Evolutionary conservation across 306 rosid species (phyloP), one percentile per base, ranked within the genome.

Genomic region (Gleditsia sinensis): DNA sequence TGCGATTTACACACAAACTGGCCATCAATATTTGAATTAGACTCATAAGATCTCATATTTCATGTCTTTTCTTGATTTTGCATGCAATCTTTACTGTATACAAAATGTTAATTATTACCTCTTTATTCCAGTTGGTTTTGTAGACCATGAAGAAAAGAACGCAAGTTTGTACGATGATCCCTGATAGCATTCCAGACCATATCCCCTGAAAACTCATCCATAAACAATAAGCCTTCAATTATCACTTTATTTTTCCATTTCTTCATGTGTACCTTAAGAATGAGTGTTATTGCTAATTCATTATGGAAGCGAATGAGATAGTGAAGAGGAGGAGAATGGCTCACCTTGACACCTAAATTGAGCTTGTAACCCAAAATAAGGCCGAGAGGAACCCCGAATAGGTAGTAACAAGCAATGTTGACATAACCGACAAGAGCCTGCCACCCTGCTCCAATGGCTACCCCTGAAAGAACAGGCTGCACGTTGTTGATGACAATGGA

Each of bases 391-490:
- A 91, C 43, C 14, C 98, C 98, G 68, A 93, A 56, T 0, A 83
- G 9, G 62, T 93, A 93, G 74, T 93, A 93, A 77, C 94, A 93
- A 0, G 78, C 91, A 55, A 89, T 12, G 70, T 91, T 93, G 0
- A 93, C 89, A 58, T 91, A 89, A 24, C 92, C 98, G 32, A 93
- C 96, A 27, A 14, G 16, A 17, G 84, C 67, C 30, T 93, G 98
- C 97, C 98, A 93, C 1, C 97, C 98, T 4, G 98, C 98, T 6
- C 98, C 97, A 56, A 91, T 78, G 8, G 96, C 98, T 10, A 91
- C 98, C 6, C 98, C 97, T 1, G 98, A 88, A 33, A 93, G 90
- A 65, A 93, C 96, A 0, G 98, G 98, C 5, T 93, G 98, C 34
- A 93, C 49, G 46, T 86, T 93, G 83, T 93, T 82, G 75, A 93